phyloP scores from a whole-genome alignment of 495 filamentous ascomycete genomes.

The Lophium mytilinum region DNA sequence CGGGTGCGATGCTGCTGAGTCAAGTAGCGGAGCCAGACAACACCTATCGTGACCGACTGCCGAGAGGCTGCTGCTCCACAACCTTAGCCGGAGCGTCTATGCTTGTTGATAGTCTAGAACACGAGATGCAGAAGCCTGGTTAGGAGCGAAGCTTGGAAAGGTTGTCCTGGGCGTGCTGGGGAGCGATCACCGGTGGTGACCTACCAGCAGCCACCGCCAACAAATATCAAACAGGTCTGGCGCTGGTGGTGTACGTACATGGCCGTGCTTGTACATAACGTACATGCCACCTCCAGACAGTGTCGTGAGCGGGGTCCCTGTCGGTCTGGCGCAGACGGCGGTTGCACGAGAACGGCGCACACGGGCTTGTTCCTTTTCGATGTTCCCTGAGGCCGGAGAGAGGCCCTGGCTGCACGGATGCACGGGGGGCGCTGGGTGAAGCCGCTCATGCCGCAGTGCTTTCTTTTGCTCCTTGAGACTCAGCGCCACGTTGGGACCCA shows the following conservation, averaged over 20 bases:
- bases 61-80: neutral
- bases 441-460: constrained; percentile 17
- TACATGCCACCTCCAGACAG: too few relatives aligned
- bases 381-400: too few relatives aligned
- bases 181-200: neutral
- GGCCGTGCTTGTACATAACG: too few relatives aligned
- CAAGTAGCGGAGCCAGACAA: neutral
- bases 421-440: neutral
- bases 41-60: neutral
- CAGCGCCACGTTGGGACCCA: constrained; percentile 23
- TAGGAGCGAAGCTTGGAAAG: neutral
- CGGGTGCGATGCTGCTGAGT: constrained; percentile 5
- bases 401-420: too few relatives aligned
- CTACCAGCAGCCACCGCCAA: too few relatives aligned
- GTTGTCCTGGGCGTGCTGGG: neutral
- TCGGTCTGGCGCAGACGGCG: too few relatives aligned
- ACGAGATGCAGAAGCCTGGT: neutral
- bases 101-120: constrained; percentile 2
- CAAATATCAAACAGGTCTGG: too few relatives aligned
- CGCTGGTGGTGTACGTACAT: too few relatives aligned
- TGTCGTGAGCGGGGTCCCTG: too few relatives aligned
- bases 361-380: too few relatives aligned
- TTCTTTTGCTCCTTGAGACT: constrained; percentile 6
- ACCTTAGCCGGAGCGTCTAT: neutral
- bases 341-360: too few relatives aligned